Evolutionary conservation across 768 basidiomycete genomes (phyloP).

Genomic region (Boletus rubescentipes): DNA sequence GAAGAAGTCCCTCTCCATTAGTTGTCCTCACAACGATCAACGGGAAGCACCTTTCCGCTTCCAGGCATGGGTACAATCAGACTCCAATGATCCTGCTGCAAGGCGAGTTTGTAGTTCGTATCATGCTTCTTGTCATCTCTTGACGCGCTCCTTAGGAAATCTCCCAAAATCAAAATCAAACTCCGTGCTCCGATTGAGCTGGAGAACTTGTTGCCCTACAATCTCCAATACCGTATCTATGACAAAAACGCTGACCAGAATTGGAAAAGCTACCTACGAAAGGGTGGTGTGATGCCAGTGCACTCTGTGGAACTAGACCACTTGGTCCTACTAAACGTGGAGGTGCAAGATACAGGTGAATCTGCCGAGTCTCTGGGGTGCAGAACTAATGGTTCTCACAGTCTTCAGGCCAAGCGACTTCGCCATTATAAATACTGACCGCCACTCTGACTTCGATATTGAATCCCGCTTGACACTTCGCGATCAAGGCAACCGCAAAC

Average conservation of each 20-base stretch:
- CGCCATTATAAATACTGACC: slow-evolving; percentile 94
- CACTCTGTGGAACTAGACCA: slow-evolving; percentile 93
- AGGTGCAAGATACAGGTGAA: slow-evolving; percentile 85
- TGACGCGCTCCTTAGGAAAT: slow-evolving; percentile 50
- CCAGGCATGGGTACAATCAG: slow-evolving; percentile 86
- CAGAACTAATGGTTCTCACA: slow-evolving; percentile 29
- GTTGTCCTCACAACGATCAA: slow-evolving; percentile 79
- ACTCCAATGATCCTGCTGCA: slow-evolving; percentile 51
- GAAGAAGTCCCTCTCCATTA: slow-evolving; percentile 69
- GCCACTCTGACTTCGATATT: slow-evolving; percentile 82
- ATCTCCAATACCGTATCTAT: slow-evolving; percentile 93
- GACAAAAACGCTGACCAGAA: slow-evolving; percentile 94
- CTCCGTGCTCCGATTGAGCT: slow-evolving; percentile 93
- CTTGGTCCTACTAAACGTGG: slow-evolving; percentile 85
- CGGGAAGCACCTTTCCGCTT: slow-evolving; percentile 91
- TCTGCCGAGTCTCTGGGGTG: neutral
- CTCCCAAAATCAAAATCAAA: slow-evolving; percentile 81
- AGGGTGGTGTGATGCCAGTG: slow-evolving; percentile 94
- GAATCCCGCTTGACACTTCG: slow-evolving; percentile 71
- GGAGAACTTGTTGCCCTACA: slow-evolving; percentile 93
- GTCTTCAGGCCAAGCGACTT: slow-evolving; percentile 95
- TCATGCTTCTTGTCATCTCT: neutral
- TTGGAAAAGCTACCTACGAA: slow-evolving; percentile 89
- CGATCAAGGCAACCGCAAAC: slow-evolving; percentile 71
- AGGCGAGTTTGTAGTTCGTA: slow-evolving; percentile 46